Evolutionary conservation across 306 rosid genomes (phyloP).

Genomic region (Begonia masoniana): DNA sequence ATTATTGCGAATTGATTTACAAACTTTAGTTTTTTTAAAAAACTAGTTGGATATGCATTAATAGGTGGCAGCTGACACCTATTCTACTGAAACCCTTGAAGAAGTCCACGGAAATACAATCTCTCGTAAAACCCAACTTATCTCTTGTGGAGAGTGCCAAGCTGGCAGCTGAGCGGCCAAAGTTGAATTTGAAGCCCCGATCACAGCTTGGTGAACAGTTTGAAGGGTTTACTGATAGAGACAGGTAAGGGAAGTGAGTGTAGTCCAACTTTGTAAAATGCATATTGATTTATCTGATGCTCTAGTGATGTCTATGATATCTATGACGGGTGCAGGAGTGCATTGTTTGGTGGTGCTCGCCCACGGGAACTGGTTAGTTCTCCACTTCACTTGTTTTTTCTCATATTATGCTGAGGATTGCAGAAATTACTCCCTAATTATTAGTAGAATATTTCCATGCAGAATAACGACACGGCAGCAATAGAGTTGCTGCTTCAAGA

Average conservation of each 20-base stretch:
- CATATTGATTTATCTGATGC: too few relatives aligned
- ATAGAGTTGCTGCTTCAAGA: slow-evolving; percentile 9
- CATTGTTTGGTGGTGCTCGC: slow-evolving; percentile 96
- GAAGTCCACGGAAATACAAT: slow-evolving; percentile 24
- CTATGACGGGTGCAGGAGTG: slow-evolving; percentile 40
- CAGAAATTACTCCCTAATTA: too few relatives aligned
- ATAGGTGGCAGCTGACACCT: slow-evolving; percentile 19
- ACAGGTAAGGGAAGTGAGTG: slow-evolving; percentile 37
- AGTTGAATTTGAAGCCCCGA: slow-evolving; percentile 82
- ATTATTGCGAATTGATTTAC: too few relatives aligned
- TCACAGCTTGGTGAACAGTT: slow-evolving; percentile 46
- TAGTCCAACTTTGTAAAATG: slow-evolving; percentile 2
- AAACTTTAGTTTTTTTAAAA: not conserved
- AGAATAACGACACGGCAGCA: too few relatives aligned
- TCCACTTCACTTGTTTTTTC: too few relatives aligned
- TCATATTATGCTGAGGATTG: too few relatives aligned
- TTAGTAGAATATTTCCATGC: too few relatives aligned
- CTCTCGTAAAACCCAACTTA: slow-evolving; percentile 35
- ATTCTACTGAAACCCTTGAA: slow-evolving; percentile 17
- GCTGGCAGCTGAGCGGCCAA: slow-evolving; percentile 60
- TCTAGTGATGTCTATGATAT: too few relatives aligned
- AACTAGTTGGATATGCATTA: slow-evolving; percentile 14
- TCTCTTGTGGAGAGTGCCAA: slow-evolving; percentile 44
- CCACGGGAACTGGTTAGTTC: slow-evolving; percentile 73
- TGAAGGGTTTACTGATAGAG: slow-evolving; percentile 53